Evolutionary conservation across 2,329 filamentous ascomycete species (phyloP).

Genomic region (Nigrograna mackinnonii): DNA sequence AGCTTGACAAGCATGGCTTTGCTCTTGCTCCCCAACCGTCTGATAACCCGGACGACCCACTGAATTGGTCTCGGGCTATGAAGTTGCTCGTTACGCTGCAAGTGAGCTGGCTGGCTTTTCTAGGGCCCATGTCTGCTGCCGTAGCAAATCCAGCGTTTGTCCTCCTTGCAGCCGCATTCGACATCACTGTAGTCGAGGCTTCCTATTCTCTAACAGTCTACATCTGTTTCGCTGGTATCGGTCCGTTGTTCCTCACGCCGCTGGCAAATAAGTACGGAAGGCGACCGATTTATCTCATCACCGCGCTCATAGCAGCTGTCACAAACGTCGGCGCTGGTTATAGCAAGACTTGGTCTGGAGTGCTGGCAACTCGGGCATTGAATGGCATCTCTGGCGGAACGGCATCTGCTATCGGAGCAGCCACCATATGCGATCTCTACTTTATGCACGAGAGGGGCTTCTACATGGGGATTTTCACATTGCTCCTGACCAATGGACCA

Average conservation of each 20-base stretch:
- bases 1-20: conserved; percentile 5
- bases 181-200: conserved; percentile 31
- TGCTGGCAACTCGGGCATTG: no score
- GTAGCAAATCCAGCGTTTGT: conserved; percentile 35
- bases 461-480: no score
- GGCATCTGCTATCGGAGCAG: no score
- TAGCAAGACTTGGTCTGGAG: no score
- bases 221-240: conserved; percentile 37
- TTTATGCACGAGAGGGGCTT: no score
- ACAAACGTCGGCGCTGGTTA: no score
- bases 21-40: conserved; percentile 5
- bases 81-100: conserved; percentile 19
- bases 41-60: conserved; percentile 2
- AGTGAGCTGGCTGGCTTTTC: conserved; percentile 32
- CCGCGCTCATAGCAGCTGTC: no score
- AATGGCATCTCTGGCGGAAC: no score
- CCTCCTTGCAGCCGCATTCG: conserved; percentile 29
- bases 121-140: conserved; percentile 21
- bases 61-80: not conserved
- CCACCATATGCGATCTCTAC: no score
- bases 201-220: conserved; percentile 38
- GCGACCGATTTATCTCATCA: no score
- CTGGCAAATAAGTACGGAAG: conserved; percentile 40
- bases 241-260: conserved; percentile 34
- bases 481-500: no score